phyloP scores from a whole-genome alignment of 2,329 filamentous ascomycete genomes.

The Neoscytalidium dimidiatum region DNA sequence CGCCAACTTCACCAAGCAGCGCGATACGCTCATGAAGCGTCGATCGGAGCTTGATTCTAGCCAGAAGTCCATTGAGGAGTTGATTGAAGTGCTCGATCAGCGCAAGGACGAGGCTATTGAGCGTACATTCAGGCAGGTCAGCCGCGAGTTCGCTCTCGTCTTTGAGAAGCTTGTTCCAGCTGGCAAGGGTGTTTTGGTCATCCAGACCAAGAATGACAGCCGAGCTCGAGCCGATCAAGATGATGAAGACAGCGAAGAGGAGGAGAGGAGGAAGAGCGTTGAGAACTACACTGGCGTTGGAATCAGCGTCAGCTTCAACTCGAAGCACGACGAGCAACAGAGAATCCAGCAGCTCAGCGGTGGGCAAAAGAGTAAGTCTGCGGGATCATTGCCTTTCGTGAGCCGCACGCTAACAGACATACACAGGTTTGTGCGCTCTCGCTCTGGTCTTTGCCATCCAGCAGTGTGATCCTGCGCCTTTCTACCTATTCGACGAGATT shows the following conservation, averaged over 20 bases:
- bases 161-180: slow-evolving; percentile 95
- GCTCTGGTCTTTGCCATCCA: slow-evolving; percentile 99
- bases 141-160: slow-evolving; percentile 85
- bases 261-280: slow-evolving; percentile 57
- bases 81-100: slow-evolving; percentile 89
- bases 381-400: too few relatives aligned
- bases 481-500: slow-evolving; percentile 99
- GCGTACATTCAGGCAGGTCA: slow-evolving; percentile 97
- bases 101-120: slow-evolving; percentile 98
- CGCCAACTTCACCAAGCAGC: slow-evolving; percentile 91
- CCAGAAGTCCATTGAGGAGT: slow-evolving; percentile 83
- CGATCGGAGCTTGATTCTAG: slow-evolving; percentile 85
- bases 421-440: slow-evolving; percentile 83
- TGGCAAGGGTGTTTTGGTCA: slow-evolving; percentile 86
- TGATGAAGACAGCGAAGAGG: slow-evolving; percentile 53
- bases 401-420: neutral
- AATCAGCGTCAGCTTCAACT: slow-evolving; percentile 98
- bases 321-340: slow-evolving; percentile 96
- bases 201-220: slow-evolving; percentile 84
- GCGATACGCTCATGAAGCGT: slow-evolving; percentile 81
- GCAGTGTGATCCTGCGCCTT: slow-evolving; percentile 93
- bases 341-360: slow-evolving; percentile 95
- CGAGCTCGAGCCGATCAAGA: slow-evolving; percentile 63
- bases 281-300: slow-evolving; percentile 97
- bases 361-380: slow-evolving; percentile 85